Base-by-base conservation (phyloP, 495 filamentous ascomycete genomes). In the Viridothelium virens region DNA sequence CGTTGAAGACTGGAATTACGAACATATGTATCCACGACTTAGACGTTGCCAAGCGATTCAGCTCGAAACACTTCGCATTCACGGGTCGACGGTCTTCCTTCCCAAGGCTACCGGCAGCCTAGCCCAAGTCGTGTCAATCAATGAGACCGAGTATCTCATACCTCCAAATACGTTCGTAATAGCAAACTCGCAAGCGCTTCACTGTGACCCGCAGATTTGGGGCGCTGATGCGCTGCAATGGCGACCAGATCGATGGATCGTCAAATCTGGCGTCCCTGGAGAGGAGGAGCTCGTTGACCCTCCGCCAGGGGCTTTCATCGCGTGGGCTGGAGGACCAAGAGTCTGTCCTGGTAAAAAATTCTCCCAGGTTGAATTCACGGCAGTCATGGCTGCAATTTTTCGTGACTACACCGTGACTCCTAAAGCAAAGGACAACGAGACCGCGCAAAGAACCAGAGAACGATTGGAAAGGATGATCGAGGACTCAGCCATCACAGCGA, bases 61-160 rank as follows among this genome's bases (percentile, higher is more conserved):
- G 70, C 65, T 62, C 62, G 68, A 72, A 65, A 72, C 65, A 36
- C 65, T 72, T 34, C 70, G 68, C 61, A 63, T 70, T 66, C 69
- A 72, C 56, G 63, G 63, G 53, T 68, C 68, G 1, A 62, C 66
- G 9, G 63, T 63, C 36, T 48, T 14, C 18, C 44, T 63, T 37
- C 69, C 64, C n/a, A 64, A 47, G 64, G 48, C 4, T 37, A 62
- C 46, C 18, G 25, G 64, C n/a, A 47, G 65, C 18, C 62, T 56
- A 14, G 33, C 65, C 18, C 64, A 66, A 53, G 34, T 41, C 33
- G 11, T 71, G 44, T 69, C 62, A 38, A 66, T 62, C 48, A 25
- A 68, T 64, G 4, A 14, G 31, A 59, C 53, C 7, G 53, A 59
- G 4, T 31, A 36, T 61, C 14, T 46, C 44, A 50, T 65, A 31